phyloP scores from a whole-genome alignment of 192 early-diverging fungal genomes.

The Hyaloraphidium curvatum region DNA sequence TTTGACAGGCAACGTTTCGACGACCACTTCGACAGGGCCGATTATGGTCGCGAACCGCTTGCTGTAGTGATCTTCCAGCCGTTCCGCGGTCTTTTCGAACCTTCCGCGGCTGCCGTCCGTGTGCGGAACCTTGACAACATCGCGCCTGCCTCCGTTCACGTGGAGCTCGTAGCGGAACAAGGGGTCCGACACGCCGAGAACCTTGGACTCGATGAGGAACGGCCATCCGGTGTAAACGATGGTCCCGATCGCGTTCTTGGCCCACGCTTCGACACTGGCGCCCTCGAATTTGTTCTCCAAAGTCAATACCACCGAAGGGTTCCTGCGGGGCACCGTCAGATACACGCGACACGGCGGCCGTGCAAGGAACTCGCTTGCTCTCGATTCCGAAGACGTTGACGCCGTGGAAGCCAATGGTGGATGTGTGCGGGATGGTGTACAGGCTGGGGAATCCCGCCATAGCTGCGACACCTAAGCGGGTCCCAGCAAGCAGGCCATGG shows the following conservation, averaged over 20 bases:
- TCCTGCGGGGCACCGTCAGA: conserved; percentile 17
- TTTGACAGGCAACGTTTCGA: conserved; percentile 36
- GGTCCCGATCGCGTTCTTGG: conserved; percentile 30
- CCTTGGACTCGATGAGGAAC: conserved; percentile 60
- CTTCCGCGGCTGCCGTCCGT: conserved; percentile 17
- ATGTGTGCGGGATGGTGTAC: conserved; percentile 51
- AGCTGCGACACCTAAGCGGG: conserved; percentile 7
- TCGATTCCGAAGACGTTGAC: conserved; percentile 75
- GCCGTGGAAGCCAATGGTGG: conserved; percentile 47
- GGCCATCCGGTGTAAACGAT: conserved; percentile 62
- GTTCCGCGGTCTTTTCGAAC: conserved; percentile 38
- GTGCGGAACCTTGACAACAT: conserved; percentile 19
- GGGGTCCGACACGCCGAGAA: conserved; percentile 55
- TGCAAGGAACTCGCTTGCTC: conserved; percentile 22
- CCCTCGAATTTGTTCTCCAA: conserved; percentile 30
- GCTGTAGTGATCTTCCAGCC: conserved; percentile 36
- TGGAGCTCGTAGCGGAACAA: conserved; percentile 33
- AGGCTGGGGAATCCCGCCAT: conserved; percentile 76
- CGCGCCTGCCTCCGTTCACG: conserved; percentile 5
- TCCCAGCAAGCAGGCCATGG: conserved; percentile 1
- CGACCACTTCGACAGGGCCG: conserved; percentile 39
- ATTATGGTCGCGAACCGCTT: conserved; percentile 52
- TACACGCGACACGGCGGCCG: background rate
- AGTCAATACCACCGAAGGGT: conserved; percentile 51
- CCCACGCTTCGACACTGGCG: conserved; percentile 30